Evolutionary conservation across 306 rosid species (phyloP).

Genomic region (Corylus heterophylla): DNA sequence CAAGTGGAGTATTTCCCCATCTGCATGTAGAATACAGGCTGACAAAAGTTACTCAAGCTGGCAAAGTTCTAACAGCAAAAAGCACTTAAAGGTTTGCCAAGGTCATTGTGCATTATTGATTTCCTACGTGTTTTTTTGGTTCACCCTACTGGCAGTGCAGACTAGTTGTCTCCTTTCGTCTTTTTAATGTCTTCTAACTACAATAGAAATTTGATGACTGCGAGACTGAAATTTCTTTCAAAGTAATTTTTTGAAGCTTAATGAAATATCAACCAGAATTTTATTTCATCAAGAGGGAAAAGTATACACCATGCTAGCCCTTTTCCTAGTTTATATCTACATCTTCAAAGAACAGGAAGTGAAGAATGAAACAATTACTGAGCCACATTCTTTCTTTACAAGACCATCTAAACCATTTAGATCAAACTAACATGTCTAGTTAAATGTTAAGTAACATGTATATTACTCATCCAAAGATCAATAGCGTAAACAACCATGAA

Average conservation of each 20-base stretch:
- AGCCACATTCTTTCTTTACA: no score
- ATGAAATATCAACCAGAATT: background rate
- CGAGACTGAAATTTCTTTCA: background rate
- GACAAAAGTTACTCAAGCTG: background rate
- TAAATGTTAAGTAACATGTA: no score
- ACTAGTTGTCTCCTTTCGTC: background rate
- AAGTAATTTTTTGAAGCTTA: background rate
- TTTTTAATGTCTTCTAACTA: background rate
- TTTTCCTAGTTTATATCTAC: background rate
- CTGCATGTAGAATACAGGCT: conserved; percentile 36
- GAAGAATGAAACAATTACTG: no score
- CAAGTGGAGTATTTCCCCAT: conserved; percentile 74
- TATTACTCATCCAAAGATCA: background rate
- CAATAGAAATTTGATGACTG: background rate
- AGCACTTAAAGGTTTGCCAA: background rate
- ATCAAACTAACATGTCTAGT: no score
- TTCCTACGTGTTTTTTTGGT: no score
- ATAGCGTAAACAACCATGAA: background rate
- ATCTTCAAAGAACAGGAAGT: no score
- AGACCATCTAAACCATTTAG: no score
- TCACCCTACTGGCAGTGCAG: background rate
- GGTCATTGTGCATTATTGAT: background rate
- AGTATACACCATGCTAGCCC: background rate
- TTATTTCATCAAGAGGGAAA: background rate
- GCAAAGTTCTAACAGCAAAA: background rate